Base-by-base conservation (phyloP, 768 basidiomycete species). In the Mycena olivaceomarginata region DNA sequence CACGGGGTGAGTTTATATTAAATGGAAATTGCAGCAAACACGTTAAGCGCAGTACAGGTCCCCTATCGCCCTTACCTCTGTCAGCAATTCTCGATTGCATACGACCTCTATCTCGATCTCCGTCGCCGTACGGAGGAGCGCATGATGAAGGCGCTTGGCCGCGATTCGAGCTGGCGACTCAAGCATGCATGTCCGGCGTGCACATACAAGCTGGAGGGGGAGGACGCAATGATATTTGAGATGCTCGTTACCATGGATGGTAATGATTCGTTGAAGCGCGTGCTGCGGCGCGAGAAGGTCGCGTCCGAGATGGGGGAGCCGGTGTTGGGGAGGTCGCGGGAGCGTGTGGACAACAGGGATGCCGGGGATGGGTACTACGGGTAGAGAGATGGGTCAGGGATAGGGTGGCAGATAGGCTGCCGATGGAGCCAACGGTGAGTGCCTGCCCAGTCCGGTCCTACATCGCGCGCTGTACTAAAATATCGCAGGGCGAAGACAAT, bases 161-260 rank as follows among this genome's bases (percentile, higher is more conserved):
- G 25, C 8, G 56, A 57, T 12, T 31, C 56, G 9, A 59, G 39
- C 6, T 77, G 72, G 76, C 64, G 76, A 3, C 20, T 73, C 41
- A 65, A 63, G 46, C 31, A 77, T 40, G 20, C 56, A 9, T 77
- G 76, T 40, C 76, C 76, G 15, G 40, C 72, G 5, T 77, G 76
- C 76, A 77, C 65, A 37, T 77, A 72, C 65, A 72, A 72, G 53
- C 62, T 77, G 13, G 57, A 65, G 31, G 66, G 66, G 5, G 53
- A 69, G 39, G 68, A 40, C 7, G 31, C 12, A 2, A 16, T 68
- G 10, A 68, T 72, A 4, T 72, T 67, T 39, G 62, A 62, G 9
- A 51, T 72, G 22, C 62, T 77, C 6, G 46, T 20, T 12, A 60
- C 76, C 4, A 68, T 53, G 51, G 51, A 53, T 18, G 51, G 51